Base-by-base conservation (phyloP, 345 rosid genomes). In the Abelmoschus esculentus region DNA sequence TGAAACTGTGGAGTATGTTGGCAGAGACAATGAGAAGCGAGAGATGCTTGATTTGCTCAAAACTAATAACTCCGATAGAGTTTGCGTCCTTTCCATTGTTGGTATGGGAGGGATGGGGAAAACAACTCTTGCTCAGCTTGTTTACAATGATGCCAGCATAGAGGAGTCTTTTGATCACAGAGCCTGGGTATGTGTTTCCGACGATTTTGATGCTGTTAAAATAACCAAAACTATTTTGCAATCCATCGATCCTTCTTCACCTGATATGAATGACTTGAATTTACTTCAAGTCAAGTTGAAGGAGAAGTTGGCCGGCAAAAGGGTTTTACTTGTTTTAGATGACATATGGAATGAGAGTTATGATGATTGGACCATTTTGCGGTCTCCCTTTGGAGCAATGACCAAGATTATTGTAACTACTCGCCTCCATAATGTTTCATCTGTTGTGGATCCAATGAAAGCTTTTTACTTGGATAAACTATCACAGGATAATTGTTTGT, bases 31-130 rank as follows among this genome's bases (percentile, higher is more conserved):
- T 13, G 62, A 58, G 18, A 58, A 29, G 62, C 18, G 15, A 57
- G 61, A 28, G 12, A 26, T 57, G 14, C 61, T 57, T 28, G 36
- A 28, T 1, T 28, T 57, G 36, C 58, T 54, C 31, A 19, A 18
- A 7, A 9, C 5, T 55, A 3, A 7, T 19, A 55, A 8, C 5
- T 22, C 29, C 29, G 5, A 5, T 18, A 26, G 31, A 19, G 59
- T 19, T 55, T 55, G 10, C 9, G 13, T 55, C 5, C 26, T 55
- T 55, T 8, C 59, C 59, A 55, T 55, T 3, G 18, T 58, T 58
- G 62, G 62, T 18, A 5, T 13, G 4, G 62, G 62, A 80, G 64
- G 64, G 19, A 31, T 60, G 19, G 44, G 64, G 0, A 60, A 60
- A 7, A 60, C 64, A 6, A 31, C 64, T 32, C 64, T 60, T 31